A percentile compares a stretch with the other conserved stretches of the same genome.
Evolutionary conservation across 371 early-diverging fungal genomes (phyloP).

Genomic region (Batrachochytrium dendrobatidis): DNA sequence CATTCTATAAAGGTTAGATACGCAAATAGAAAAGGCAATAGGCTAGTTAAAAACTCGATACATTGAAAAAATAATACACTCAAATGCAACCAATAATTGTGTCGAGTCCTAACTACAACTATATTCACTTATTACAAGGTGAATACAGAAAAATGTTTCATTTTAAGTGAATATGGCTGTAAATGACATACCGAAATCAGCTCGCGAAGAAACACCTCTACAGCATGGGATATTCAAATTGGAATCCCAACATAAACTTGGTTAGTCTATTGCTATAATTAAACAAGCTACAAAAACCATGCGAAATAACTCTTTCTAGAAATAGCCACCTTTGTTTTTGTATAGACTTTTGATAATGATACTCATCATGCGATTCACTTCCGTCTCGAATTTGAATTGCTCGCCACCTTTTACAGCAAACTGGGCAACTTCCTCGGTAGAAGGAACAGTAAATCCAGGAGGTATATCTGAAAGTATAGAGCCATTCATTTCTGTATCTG

Average conservation of each 20-base stretch:
- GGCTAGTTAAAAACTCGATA: background rate
- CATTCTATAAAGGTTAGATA: slow-evolving; percentile 47
- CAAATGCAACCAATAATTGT: no score
- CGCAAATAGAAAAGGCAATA: background rate
- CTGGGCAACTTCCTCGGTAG: background rate
- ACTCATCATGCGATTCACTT: slow-evolving; percentile 78
- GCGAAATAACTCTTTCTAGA: background rate
- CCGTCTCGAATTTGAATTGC: slow-evolving; percentile 49
- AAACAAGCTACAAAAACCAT: no score
- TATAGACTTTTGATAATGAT: slow-evolving; percentile 86
- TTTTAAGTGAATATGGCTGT: no score
- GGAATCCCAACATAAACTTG: no score
- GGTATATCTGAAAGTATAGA: background rate
- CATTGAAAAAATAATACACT: background rate
- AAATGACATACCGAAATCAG: slow-evolving; percentile 57
- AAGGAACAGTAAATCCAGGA: background rate
- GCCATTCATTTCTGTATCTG: no score
- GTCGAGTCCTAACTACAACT: no score
- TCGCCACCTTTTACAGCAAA: slow-evolving; percentile 11
- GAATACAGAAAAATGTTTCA: no score
- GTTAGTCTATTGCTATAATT: no score
- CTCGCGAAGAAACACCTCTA: slow-evolving; percentile 91
- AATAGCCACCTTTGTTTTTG: slow-evolving; percentile 46
- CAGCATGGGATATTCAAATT: slow-evolving; percentile 3
- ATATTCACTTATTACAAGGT: no score